Evolutionary conservation across 495 filamentous ascomycete species (phyloP), one percentile per base, ranked within the genome.

Genomic region (Tetracladium setigerum): DNA sequence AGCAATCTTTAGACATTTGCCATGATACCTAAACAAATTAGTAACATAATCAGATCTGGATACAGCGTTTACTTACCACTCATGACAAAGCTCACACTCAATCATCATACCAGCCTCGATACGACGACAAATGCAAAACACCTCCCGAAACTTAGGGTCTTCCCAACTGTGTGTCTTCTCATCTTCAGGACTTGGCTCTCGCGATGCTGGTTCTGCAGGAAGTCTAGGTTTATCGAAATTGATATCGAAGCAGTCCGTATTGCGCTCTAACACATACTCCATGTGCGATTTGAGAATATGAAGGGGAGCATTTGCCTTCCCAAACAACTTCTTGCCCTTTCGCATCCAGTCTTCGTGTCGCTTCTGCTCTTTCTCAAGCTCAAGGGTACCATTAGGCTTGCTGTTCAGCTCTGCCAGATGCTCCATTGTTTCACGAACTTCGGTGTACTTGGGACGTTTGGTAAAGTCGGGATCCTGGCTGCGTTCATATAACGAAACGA

Each of bases 341-440:
- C 92, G 73, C 92, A 99, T 99, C 92, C 92, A 99, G 62, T 99
- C 94, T 57, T 97, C 92, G 55, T 99, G 92, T 11, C 87, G 82
- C 60, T 90, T 95, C 62, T 95, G 87, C 60, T 96, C 88, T 54
- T 87, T 88, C 59, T 99, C 92, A 17, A 99, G 73, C 62, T 99
- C 92, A 38, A 94, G 73, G 0, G 91, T 94, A 4, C 92, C 92
- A 22, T 72, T 74, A 0, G 92, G 92, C 58, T 95, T 95, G 58
- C 89, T 94, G 50, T 92, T 91, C 10, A 97, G 72, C 44, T 90
- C 86, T 50, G 84, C 81, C 13, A 99, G 66, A 41, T 83, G 82
- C 57, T 92, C 88, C 67, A 91, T 86, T 12, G 95, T 80, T 33
- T 95, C 87, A 1, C 83, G 79, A 39, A 97, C 87, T 60, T 96